Evolutionary conservation across 2,329 filamentous ascomycete species (phyloP), one percentile per base, ranked within the genome.

Genomic region (Pseudogymnoascus sp.): DNA sequence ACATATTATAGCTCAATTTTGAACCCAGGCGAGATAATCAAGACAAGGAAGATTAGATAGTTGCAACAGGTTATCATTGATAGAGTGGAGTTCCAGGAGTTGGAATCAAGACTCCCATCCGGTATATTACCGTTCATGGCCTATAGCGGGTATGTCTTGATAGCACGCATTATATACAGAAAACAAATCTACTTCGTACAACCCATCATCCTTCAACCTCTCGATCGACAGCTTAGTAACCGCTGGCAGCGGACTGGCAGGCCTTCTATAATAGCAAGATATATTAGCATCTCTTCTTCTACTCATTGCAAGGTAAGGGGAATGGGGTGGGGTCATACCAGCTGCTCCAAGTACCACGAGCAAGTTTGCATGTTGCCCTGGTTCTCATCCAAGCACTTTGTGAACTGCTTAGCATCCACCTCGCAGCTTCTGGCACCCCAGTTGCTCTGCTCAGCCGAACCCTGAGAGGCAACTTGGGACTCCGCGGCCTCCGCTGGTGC

Each of bases 321-420:
- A 47, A 6, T n/a, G 29, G 47, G 29, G n/a, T 15, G 13, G 7
- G 13, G 7, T 71, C 74, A 60, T 75, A 79, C 77, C 76, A 99
- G 82, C 84, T 99, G 93, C 76, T 99, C 94, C 70, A 99, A 79
- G 76, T 99, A 99, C 92, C 93, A 99, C 68, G 89, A 89, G 80
- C 94, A 99, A 73, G 97, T 95, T 73, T 88, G 87, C 88, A 99
- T 86, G 78, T 94, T 92, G 69, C 94, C 94, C 73, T 86, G 80
- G 76, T 99, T 89, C 73, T 97, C 90, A 76, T 97, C 92, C 87
- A 99, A 88, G 83, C 94, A 99, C 79, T 87, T 88, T 71, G 91
- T 92, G 82, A 99, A 97, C 77, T 84, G 85, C 76, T 86, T 85
- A 61, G 92, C 86, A 69, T 94, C 91, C 61, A 81, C 84, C 66